These are phyloP conservation scores for Eleusine indica DNA, from an alignment of 176 grass and related monocot species.

Conservation along the genomic window DNA sequence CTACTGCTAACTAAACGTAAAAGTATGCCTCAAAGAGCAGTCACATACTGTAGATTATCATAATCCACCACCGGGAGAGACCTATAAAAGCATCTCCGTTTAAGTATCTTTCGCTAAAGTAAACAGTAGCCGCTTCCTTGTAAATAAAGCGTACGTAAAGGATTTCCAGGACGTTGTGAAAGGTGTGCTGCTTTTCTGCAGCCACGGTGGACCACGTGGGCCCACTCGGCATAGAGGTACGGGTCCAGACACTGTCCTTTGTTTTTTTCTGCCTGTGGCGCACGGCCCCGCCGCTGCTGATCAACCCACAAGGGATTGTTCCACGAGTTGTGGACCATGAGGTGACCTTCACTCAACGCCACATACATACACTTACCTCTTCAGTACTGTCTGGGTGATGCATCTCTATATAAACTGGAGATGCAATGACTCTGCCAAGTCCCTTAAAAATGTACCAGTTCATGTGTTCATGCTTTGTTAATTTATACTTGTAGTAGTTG, in stretches of 20 bases:
- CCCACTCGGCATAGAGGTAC: constrained; percentile 16
- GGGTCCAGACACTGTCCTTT: constrained; percentile 35
- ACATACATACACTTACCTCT: background rate
- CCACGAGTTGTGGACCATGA: constrained; percentile 34
- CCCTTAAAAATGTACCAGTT: too few relatives aligned
- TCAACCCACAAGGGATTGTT: constrained; percentile 52
- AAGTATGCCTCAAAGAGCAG: background rate
- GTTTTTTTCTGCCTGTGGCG: constrained; percentile 29
- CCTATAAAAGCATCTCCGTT: background rate
- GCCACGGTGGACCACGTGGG: background rate
- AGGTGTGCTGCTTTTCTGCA: background rate
- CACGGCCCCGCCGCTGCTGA: constrained; percentile 35
- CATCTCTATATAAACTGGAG: background rate
- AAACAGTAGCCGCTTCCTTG: too few relatives aligned
- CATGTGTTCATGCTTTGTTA: too few relatives aligned
- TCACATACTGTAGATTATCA: too few relatives aligned
- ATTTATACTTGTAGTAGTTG: too few relatives aligned
- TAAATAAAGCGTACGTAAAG: background rate
- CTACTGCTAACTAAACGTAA: background rate
- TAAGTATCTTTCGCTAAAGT: background rate
- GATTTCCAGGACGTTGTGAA: background rate
- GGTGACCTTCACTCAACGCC: background rate
- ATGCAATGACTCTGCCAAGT: too few relatives aligned
- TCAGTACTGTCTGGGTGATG: too few relatives aligned
- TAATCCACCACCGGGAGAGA: too few relatives aligned